These are phyloP conservation scores for Exophiala alcalophila DNA, from an alignment of 2,329 filamentous ascomycete species.

Conservation along the genomic window DNA sequence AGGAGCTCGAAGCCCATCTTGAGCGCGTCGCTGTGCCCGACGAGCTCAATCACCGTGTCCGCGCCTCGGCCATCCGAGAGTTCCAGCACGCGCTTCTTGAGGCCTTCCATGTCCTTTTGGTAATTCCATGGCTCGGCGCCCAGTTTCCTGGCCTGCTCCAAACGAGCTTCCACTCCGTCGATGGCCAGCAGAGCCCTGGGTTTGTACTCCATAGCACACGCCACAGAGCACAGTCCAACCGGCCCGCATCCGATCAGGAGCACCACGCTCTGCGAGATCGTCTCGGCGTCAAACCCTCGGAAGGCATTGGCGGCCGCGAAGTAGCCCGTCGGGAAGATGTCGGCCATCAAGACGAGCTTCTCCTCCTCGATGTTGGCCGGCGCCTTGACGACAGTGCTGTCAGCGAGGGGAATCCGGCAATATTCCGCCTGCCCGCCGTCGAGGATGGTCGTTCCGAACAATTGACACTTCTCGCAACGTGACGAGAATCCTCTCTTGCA, in stretches of 20 bases:
- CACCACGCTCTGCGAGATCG: conserved; percentile 65
- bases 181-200: conserved; percentile 76
- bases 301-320: conserved; percentile 80
- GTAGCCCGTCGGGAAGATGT: conserved; percentile 83
- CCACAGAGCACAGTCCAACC: conserved; percentile 78
- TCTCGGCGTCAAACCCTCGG: conserved; percentile 56
- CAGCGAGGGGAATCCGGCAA: conserved; percentile 75
- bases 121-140: conserved; percentile 86
- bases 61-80: conserved; percentile 77
- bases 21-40: conserved; percentile 66
- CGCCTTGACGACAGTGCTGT: conserved; percentile 74
- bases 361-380: conserved; percentile 69
- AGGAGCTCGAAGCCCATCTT: conserved; percentile 67
- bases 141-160: conserved; percentile 68
- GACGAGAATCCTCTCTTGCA: conserved; percentile 74
- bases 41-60: conserved; percentile 78
- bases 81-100: conserved; percentile 68
- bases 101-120: conserved; percentile 59
- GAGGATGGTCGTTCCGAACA: conserved; percentile 68
- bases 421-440: conserved; percentile 82
- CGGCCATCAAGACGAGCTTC: conserved; percentile 80
- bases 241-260: conserved; percentile 83
- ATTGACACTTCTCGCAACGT: conserved; percentile 65
- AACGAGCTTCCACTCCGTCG: conserved; percentile 70
- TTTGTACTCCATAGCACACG: conserved; percentile 71